Conservation (phyloP, 116 monocot species). For the Iris pallida region DNA sequence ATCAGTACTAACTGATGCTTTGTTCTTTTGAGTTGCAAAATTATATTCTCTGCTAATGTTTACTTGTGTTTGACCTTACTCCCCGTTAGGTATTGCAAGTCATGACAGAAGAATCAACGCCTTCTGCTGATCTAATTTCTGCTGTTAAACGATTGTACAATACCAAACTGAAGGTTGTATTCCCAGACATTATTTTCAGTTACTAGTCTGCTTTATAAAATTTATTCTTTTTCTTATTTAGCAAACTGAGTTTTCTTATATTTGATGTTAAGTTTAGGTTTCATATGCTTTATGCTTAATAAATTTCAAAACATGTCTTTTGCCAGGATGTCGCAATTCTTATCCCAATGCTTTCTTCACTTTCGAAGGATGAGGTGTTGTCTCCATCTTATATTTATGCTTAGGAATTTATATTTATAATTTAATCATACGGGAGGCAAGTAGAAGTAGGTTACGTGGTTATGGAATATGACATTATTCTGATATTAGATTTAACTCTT, state of each 20-base stretch:
- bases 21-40: neutral
- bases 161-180: conserved; percentile 81
- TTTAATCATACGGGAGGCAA: too few relatives aligned
- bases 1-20: neutral
- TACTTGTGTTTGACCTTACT: conserved; percentile 11
- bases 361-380: conserved; percentile 92
- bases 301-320: conserved; percentile 2
- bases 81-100: conserved; percentile 62
- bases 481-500: too few relatives aligned
- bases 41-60: neutral
- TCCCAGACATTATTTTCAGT: neutral
- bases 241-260: neutral
- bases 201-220: neutral
- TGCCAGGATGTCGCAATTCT: conserved; percentile 88
- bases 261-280: neutral
- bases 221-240: conserved; percentile 1
- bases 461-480: too few relatives aligned
- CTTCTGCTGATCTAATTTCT: conserved; percentile 71
- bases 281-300: neutral
- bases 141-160: conserved; percentile 87
- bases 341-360: conserved; percentile 88
- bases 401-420: too few relatives aligned
- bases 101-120: conserved; percentile 74
- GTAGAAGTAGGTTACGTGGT: too few relatives aligned
- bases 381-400: conserved; percentile 3